Evolutionary conservation across 208 protist genomes (phyloP).

Genomic region (Crithidia fasciculata): DNA sequence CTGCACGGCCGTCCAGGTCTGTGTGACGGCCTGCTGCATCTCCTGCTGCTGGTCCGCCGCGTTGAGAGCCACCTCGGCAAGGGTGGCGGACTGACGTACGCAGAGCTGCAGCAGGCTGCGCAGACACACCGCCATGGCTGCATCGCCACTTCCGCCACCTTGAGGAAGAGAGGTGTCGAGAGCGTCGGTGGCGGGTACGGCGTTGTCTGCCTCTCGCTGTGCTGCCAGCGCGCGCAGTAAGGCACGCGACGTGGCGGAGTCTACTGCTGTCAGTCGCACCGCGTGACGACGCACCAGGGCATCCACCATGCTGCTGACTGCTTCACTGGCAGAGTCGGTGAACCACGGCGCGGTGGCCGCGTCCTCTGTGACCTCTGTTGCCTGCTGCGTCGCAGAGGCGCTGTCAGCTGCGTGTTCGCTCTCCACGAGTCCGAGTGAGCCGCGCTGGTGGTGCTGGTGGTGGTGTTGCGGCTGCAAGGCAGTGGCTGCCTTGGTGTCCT

Average conservation of each 20-base stretch:
- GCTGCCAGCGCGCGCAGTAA: slow-evolving; percentile 25
- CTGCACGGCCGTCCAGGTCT: slow-evolving; percentile 37
- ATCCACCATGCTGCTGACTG: slow-evolving; percentile 30
- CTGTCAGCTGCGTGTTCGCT: slow-evolving; percentile 3
- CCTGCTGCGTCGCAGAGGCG: neutral
- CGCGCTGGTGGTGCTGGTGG: neutral
- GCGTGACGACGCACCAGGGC: slow-evolving; percentile 28
- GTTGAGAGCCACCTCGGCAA: slow-evolving; percentile 29
- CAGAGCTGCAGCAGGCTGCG: slow-evolving; percentile 34
- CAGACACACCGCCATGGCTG: slow-evolving; percentile 28
- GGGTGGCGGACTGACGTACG: slow-evolving; percentile 27
- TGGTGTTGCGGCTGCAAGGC: neutral
- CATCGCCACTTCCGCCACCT: neutral
- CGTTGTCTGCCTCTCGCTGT: slow-evolving; percentile 20
- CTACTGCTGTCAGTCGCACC: slow-evolving; percentile 26
- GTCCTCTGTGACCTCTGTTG: neutral
- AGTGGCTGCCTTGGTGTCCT: neutral
- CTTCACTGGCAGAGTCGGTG: slow-evolving; percentile 18
- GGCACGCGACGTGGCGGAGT: slow-evolving; percentile 25
- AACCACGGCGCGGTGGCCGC: slow-evolving; percentile 16
- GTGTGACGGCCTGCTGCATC: slow-evolving; percentile 31
- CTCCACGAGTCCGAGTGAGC: slow-evolving; percentile 3
- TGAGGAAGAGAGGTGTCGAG: neutral
- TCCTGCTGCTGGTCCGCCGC: slow-evolving; percentile 25
- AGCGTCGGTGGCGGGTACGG: neutral